Percentiles rank a stretch among this genome's conserved stretches.
These are phyloP conservation scores for Solanum sejunctum DNA, from an alignment of 257 asterid species.

Conservation along the genomic window DNA sequence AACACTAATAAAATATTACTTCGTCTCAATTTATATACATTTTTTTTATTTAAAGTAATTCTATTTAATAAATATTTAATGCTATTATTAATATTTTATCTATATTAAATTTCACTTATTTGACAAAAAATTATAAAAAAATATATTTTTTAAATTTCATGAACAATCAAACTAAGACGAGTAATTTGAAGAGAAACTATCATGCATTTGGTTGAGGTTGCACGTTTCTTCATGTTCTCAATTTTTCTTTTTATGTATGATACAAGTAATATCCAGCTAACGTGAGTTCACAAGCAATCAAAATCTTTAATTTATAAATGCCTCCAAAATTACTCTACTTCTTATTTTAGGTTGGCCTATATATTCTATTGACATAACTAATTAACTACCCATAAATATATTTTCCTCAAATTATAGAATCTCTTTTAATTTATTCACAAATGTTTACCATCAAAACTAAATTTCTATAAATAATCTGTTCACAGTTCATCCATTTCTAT, in stretches of 20 bases:
- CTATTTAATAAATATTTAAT: not conserved
- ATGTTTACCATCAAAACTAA: not conserved
- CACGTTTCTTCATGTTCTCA: not conserved
- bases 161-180: no score
- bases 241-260: not conserved
- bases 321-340: not conserved
- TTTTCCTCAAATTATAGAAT: not conserved
- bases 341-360: not conserved
- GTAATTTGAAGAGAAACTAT: not conserved
- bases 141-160: no score
- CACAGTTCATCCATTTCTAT: not conserved
- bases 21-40: not conserved
- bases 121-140: not conserved
- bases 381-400: not conserved
- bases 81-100: not conserved
- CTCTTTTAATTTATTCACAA: not conserved
- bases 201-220: not conserved
- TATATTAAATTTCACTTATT: not conserved
- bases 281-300: not conserved
- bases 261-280: not conserved
- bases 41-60: no score
- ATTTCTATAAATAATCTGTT: not conserved
- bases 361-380: not conserved
- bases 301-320: not conserved
- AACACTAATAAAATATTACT: not conserved